Conservation (phyloP, 1,139 yeast species). For the Candida dubliniensis region DNA sequence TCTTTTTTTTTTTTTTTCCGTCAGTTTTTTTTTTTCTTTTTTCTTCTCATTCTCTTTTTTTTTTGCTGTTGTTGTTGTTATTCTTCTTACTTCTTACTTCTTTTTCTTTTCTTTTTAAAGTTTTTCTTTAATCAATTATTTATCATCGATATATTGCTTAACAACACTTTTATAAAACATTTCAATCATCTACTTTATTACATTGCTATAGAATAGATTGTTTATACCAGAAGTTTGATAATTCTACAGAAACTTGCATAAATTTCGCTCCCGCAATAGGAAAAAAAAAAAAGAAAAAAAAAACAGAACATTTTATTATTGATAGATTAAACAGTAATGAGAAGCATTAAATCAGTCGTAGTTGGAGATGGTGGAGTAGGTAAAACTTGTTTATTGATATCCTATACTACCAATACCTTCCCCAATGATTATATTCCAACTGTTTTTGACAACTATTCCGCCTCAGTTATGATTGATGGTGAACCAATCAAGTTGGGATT, state of each 20-base stretch:
- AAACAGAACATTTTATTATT: neutral
- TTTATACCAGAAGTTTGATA: no score
- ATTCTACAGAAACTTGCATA: no score
- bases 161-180: no score
- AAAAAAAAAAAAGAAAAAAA: no score
- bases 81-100: no score
- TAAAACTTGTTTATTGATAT: slow-evolving; percentile 85
- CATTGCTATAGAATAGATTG: no score
- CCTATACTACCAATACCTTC: slow-evolving; percentile 83
- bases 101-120: no score
- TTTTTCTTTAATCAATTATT: no score
- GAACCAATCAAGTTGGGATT: slow-evolving; percentile 96
- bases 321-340: slow-evolving; percentile 44
- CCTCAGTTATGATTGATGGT: slow-evolving; percentile 97
- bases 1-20: neutral
- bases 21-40: neutral
- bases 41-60: no score
- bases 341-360: slow-evolving; percentile 91
- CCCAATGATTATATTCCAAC: slow-evolving; percentile 91
- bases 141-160: no score
- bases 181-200: no score
- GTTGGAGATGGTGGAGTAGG: slow-evolving; percentile 99
- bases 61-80: neutral
- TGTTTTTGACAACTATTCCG: slow-evolving; percentile 95
- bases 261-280: no score